Base-by-base conservation (phyloP, 176 grass and related monocot genomes). In the Rhynchospora breviuscula region DNA sequence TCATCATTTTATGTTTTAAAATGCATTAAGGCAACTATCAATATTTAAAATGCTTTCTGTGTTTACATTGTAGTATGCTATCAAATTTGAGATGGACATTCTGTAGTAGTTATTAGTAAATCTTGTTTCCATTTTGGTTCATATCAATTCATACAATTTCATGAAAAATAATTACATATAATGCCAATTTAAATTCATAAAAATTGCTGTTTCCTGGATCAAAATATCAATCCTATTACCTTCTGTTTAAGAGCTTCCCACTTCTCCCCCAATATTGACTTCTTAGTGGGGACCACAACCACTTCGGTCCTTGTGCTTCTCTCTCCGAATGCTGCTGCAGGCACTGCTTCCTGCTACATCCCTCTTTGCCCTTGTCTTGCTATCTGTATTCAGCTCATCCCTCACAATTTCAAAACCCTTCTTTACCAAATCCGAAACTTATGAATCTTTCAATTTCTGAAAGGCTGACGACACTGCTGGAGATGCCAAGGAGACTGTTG, bases 211-310 rank as follows among this genome's bases (percentile, higher is more conserved):
- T 73, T 70, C 18, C 4, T 12, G 17, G 49, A 48, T 49, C 44
- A 73, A 73, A 70, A 72, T 18, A 72, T 22, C 48, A 77, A 53
- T 7, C 73, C n/a, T 47, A 71, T 35, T 94, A 98, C 95, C 95
- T 98, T 94, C 64, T 91, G 90, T 87, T 94, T 98, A 5, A 98
- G 53, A 63, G 89, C 67, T 85, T 98, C 92, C 95, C 95, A 94
- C 84, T 93, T 98, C 84, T 94, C 87, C 88, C 92, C 89, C 74
- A 98, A 82, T 29, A 88, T 48, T 8, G 95, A 93, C 79, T 85
- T 94, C 75, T 98, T 98, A 59, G 87, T 89, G 78, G 90, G 87
- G 59, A 93, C 71, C 85, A 98, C 63, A 89, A 93, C 89, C 76
- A 98, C 68, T 75, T 98, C 95, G 75, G 83, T 85, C 19, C 83